Evolutionary conservation across 495 filamentous ascomycete species (phyloP), one percentile per base, ranked within the genome.

Genomic region (Xylaria venustula): DNA sequence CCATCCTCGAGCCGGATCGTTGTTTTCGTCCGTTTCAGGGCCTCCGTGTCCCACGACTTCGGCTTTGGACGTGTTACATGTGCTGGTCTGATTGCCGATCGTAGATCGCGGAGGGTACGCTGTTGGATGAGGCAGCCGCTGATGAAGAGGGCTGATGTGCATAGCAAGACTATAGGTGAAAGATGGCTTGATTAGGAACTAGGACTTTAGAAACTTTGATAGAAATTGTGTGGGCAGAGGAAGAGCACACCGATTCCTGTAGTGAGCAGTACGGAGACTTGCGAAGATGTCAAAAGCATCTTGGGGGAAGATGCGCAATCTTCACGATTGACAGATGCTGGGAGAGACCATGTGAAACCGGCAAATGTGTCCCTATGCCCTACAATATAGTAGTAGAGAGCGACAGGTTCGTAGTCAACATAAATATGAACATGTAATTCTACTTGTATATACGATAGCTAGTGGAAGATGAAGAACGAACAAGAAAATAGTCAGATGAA

Each of bases 41-140:
- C 46, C 64, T 50, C 54, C 32, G 25, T 78, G 2, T 56, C 41
- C 76, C 1, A 79, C 23, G 78, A 65, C 53, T 76, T 73, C 28
- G 79, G 79, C n/a, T 71, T 71, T 17, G 75, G 73, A 7, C 66
- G 67, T 11, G 73, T 71, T 34, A 60, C 40, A 36, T 56, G 41
- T 11, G 68, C 65, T 36, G 74, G 77, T 58, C 66, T 67, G 49
- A 84, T 84, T 28, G 81, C 78, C 5, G 65, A 66, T 34, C 80
- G 75, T 6, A 84, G 62, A 45, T 82, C 78, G 17, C 75, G 71
- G 2, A 84, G 67, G 0, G 81, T 83, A 46, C 80, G 76, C 59
- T 84, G 83, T 60, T 80, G 86, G 70, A 76, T 81, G 60, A 66
- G 78, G 74, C 79, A 87, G 63, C 73, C 81, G 69, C 71, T 77